Evolutionary conservation across 768 basidiomycete species (phyloP).

Genomic region (Gloeostereum incarnatum): DNA sequence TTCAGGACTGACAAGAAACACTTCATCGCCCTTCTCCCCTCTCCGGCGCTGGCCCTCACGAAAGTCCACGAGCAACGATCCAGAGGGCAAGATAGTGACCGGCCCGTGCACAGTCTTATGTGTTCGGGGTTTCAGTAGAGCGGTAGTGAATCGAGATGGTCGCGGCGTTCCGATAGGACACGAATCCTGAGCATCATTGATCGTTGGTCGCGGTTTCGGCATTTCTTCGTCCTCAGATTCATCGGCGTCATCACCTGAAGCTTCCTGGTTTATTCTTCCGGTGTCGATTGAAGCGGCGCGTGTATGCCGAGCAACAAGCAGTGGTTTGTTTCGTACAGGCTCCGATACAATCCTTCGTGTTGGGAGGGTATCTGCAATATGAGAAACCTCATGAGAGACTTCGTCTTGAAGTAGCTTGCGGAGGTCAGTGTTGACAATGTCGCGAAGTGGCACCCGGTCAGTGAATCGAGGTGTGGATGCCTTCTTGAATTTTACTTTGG

Average conservation of each 20-base stretch:
- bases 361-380: not conserved
- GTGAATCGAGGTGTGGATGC: not conserved
- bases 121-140: constrained; percentile 23
- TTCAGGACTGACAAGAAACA: constrained; percentile 30
- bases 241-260: too few species aligned
- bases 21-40: constrained; percentile 34
- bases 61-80: constrained; percentile 42
- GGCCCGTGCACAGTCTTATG: constrained; percentile 41
- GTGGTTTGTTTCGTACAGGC: not conserved
- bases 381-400: constrained; percentile 6
- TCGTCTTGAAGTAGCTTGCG: constrained; percentile 6
- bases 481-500: constrained; percentile 3
- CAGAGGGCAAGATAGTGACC: constrained; percentile 40
- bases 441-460: not conserved
- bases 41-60: constrained; percentile 43
- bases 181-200: not conserved
- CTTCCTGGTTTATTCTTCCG: not conserved
- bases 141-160: constrained; percentile 27
- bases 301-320: not conserved
- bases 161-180: constrained; percentile 23
- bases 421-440: constrained; percentile 6
- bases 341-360: constrained; percentile 1
- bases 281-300: not conserved
- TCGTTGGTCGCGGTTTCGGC: too few species aligned
- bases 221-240: too few species aligned